Evolutionary conservation across 2,329 filamentous ascomycete genomes (phyloP).

Genomic region (Trichoderma sp.): DNA sequence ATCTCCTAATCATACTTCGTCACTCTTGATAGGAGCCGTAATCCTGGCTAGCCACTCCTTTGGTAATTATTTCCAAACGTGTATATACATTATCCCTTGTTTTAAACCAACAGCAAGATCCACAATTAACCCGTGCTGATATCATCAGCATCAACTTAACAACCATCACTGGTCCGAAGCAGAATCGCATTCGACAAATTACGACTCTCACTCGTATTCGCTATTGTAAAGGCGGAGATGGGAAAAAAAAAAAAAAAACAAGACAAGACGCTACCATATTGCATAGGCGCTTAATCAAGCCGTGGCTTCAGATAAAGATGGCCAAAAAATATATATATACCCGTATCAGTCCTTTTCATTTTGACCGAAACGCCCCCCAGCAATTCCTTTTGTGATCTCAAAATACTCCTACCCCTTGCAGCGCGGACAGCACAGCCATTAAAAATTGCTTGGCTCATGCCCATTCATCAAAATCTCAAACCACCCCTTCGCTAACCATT

Average conservation of each 20-base stretch:
- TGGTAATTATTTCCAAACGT: no score
- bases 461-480: background rate
- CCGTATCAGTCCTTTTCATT: background rate
- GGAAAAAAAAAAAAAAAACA: no score
- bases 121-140: background rate
- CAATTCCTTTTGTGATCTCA: background rate
- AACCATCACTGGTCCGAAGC: background rate
- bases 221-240: background rate
- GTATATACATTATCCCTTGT: background rate
- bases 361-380: conserved; percentile 8
- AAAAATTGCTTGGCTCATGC: background rate
- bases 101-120: background rate
- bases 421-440: background rate
- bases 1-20: background rate
- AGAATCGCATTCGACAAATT: background rate
- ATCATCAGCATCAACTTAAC: background rate
- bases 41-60: background rate
- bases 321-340: background rate
- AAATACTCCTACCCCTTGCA: background rate
- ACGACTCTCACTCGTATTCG: background rate
- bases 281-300: background rate
- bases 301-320: background rate
- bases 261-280: conserved; percentile 13
- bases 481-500: background rate
- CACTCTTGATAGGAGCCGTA: background rate